A percentile compares a stretch with the other conserved stretches of the same genome.
These are phyloP conservation scores for Starmerella bombicola DNA, from an alignment of 805 yeast species.

Conservation along the genomic window DNA sequence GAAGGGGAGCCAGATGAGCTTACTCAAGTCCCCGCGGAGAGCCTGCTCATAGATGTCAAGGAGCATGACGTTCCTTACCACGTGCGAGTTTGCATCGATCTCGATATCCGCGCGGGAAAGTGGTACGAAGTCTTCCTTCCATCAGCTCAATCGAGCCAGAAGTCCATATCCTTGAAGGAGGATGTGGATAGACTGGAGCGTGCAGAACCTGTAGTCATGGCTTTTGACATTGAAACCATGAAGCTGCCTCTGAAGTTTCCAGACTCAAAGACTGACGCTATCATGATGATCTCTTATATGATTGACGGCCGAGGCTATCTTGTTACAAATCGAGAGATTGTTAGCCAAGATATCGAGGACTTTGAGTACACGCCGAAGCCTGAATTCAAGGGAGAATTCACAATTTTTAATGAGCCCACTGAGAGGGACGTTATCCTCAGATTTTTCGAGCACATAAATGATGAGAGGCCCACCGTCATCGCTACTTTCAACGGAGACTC, in stretches of 20 bases:
- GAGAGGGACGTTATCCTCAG: conserved; percentile 62
- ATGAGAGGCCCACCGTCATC: conserved; percentile 85
- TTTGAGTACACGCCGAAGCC: conserved; percentile 97
- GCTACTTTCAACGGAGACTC: conserved; percentile 98
- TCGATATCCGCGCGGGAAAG: conserved; percentile 73
- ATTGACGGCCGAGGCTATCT: conserved; percentile 93
- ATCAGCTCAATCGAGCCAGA: neutral
- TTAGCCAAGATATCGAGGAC: conserved; percentile 88
- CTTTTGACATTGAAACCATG: conserved; percentile 95
- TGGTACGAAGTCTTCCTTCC: conserved; percentile 47
- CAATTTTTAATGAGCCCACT: conserved; percentile 78
- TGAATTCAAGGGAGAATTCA: conserved; percentile 81
- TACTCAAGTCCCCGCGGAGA: conserved; percentile 27
- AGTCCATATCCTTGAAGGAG: conserved; percentile 49
- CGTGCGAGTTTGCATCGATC: conserved; percentile 88
- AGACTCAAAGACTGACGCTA: conserved; percentile 75
- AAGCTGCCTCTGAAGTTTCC: conserved; percentile 95
- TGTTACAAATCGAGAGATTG: conserved; percentile 88
- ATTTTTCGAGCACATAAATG: conserved; percentile 84
- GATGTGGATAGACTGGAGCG: conserved; percentile 71
- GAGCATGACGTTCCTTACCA: conserved; percentile 97
- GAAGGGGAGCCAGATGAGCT: conserved; percentile 51
- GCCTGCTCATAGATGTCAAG: conserved; percentile 60
- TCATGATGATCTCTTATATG: conserved; percentile 99
- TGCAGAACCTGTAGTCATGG: conserved; percentile 93